Conservation (phyloP, 2,329 filamentous ascomycete species). For the Phialemoniopsis sp. region DNA sequence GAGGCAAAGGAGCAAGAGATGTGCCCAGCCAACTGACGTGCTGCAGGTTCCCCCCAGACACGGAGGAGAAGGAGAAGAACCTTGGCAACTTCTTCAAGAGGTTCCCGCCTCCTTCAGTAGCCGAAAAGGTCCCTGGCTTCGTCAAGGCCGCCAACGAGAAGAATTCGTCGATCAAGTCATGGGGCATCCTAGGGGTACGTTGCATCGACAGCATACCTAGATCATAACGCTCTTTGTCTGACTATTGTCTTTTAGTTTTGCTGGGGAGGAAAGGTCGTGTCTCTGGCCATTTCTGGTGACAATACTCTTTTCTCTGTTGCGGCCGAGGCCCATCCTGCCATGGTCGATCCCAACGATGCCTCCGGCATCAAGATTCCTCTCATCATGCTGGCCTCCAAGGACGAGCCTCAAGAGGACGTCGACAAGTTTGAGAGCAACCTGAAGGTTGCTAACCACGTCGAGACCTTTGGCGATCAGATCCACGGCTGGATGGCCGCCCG, state of each 20-base stretch:
- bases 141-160: slow-evolving; percentile 47
- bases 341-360: slow-evolving; percentile 61
- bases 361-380: slow-evolving; percentile 56
- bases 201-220: not conserved
- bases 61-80: slow-evolving; percentile 56
- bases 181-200: slow-evolving; percentile 57
- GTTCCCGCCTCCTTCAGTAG: slow-evolving; percentile 41
- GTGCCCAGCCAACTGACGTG: slow-evolving; percentile 22
- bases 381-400: slow-evolving; percentile 60
- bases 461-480: slow-evolving; percentile 63
- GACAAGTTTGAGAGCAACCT: slow-evolving; percentile 53
- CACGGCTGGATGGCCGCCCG: slow-evolving; percentile 74
- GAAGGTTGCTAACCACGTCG: slow-evolving; percentile 52
- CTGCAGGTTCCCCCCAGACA: slow-evolving; percentile 57
- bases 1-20: not conserved
- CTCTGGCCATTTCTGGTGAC: slow-evolving; percentile 42
- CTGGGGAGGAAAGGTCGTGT: slow-evolving; percentile 68
- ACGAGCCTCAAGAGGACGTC: slow-evolving; percentile 54
- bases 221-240: not conserved
- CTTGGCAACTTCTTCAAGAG: slow-evolving; percentile 55
- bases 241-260: slow-evolving; percentile 38
- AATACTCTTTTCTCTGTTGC: slow-evolving; percentile 52
- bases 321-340: slow-evolving; percentile 54
- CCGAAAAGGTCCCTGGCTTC: slow-evolving; percentile 48
- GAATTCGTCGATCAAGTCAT: slow-evolving; percentile 51